phyloP scores from a whole-genome alignment of 495 filamentous ascomycete genomes.

The Daldinia grandis region DNA sequence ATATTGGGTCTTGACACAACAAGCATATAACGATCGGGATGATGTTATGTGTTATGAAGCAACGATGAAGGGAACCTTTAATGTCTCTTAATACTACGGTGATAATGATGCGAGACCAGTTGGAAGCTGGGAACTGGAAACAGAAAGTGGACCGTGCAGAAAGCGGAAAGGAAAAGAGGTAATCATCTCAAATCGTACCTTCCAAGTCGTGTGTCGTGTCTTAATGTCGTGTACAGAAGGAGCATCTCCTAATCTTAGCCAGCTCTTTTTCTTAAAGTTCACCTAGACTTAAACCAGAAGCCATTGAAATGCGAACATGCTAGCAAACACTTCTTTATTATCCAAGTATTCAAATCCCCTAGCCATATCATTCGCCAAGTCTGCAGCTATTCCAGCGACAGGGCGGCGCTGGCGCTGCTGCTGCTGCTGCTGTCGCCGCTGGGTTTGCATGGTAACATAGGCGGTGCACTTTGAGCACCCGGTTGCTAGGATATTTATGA shows the following conservation, averaged over 20 bases:
- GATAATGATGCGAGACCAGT: conserved; percentile 19
- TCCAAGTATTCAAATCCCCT: conserved; percentile 4
- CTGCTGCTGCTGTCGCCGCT: conserved; percentile 30
- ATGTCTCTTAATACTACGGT: conserved; percentile 16
- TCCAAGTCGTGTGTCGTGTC: neutral
- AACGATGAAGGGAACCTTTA: conserved; percentile 5
- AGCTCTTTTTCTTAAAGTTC: neutral
- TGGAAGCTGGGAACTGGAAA: neutral
- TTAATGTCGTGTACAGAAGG: conserved; percentile 13
- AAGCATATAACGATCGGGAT: conserved; percentile 1
- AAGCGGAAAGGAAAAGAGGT: conserved; percentile 5
- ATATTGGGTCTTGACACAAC: conserved; percentile 10
- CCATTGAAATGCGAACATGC: conserved; percentile 37
- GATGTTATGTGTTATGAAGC: conserved; percentile 7
- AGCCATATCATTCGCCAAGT: neutral
- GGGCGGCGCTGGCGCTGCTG: conserved; percentile 39
- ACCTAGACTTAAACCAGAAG: conserved; percentile 6
- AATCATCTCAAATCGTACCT: conserved; percentile 10
- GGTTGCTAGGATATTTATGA: conserved; percentile 3
- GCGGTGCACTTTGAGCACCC: conserved; percentile 26
- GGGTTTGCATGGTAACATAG: conserved; percentile 22
- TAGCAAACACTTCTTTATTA: conserved; percentile 16
- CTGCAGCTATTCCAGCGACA: conserved; percentile 20
- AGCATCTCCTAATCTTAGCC: conserved; percentile 1
- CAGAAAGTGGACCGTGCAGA: conserved; percentile 35